Evolutionary conservation across 345 rosid genomes (phyloP), one percentile per base, ranked within the genome.

Genomic region (Populus pruinosa): DNA sequence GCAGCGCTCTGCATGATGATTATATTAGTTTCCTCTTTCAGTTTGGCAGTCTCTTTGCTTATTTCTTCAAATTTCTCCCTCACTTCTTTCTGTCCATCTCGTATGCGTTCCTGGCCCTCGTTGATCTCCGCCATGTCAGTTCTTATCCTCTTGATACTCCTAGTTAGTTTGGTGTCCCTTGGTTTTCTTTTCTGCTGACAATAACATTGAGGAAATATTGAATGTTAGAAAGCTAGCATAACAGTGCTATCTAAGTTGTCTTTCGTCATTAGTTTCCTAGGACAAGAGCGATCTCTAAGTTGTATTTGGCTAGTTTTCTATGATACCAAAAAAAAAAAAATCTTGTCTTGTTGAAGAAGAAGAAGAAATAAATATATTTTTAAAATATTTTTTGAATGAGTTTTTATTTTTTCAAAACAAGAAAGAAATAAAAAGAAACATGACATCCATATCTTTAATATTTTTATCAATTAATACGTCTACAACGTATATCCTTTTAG

Each of bases 281-380:
- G 35, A 33, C 35, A 33, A 33, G 5, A 33, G 35, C 35, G 35
- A 33, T 33, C 35, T 33, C 35, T 33, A 33, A 33, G 35, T 33
- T 33, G 35, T 33, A 33, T 33, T 33, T 33, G 5, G 35, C 35
- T 33, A 33, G 35, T 33, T 33, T 33, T 33, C 35, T 33, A 33
- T 33, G 35, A 33, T 4, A 33, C 5, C 0, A 33, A 0, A 33
- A 0, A 4, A 0, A 33, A 4, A 33, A 0, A 4, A 0, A 33
- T 0, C 35, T 33, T 33, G 35, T 33, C 3, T 4, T 5, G 35
- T 33, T 4, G 35, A 33, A 33, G 35, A 33, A 33, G 5, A 33
- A 31, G 35, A 33, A 33, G 35, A 33, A 3, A 33, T 33, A 33
- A 33, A 33, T 33, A 4, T 33, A 33, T 33, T 33, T 33, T 33